Conservation (phyloP, 2,329 filamentous ascomycete genomes). For the Diplodia seriata region DNA sequence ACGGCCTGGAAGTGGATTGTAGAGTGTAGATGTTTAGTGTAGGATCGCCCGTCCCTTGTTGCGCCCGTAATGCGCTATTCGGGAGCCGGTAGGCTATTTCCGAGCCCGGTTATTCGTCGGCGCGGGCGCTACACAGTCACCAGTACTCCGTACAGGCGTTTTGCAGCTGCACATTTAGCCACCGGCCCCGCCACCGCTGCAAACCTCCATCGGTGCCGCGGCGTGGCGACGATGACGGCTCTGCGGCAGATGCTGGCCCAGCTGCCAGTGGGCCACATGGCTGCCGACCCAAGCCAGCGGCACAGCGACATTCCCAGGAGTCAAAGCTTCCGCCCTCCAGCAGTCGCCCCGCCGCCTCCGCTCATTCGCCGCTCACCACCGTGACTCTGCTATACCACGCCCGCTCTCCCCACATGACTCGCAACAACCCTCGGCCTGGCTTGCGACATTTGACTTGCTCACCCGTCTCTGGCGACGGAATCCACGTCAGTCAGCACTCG, state of each 20-base stretch:
- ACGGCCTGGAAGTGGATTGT: constrained; percentile 11
- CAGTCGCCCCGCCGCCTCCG: neutral
- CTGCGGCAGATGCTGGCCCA: neutral
- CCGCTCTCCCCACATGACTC: constrained; percentile 5
- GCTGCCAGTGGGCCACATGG: constrained; percentile 1
- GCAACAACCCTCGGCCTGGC: neutral
- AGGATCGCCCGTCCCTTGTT: constrained; percentile 24
- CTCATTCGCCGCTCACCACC: constrained; percentile 5
- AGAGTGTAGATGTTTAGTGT: constrained; percentile 28
- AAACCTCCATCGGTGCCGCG: neutral
- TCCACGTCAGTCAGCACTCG: neutral
- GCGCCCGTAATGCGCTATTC: constrained; percentile 21
- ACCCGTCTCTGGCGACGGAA: neutral
- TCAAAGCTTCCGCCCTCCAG: constrained; percentile 12
- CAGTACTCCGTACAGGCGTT: neutral
- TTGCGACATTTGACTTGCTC: neutral
- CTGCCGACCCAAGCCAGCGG: constrained; percentile 7
- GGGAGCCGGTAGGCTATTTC: constrained; percentile 18
- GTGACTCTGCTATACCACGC: constrained; percentile 10
- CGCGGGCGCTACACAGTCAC: neutral
- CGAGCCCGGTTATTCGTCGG: constrained; percentile 10
- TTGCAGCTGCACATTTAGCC: neutral
- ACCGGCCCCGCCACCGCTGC: neutral
- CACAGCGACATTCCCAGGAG: neutral
- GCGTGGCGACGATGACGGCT: constrained; percentile 22